Conservation (phyloP, 208 protist species). For the Angomonas deanei region DNA sequence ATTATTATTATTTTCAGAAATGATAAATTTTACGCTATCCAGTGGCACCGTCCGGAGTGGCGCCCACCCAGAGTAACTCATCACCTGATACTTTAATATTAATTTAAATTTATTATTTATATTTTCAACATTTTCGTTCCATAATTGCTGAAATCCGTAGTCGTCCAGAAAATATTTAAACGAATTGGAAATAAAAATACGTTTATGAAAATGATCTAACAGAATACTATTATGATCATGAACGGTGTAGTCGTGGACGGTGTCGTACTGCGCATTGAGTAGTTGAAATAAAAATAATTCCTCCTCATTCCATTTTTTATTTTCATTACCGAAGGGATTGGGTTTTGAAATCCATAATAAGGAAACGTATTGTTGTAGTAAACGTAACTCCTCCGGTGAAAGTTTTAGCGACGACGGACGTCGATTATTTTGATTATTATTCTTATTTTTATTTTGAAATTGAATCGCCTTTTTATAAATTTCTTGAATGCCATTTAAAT, state of each 20-base stretch:
- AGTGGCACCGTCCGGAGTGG: conserved; percentile 34
- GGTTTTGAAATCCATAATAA: not conserved
- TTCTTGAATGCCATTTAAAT: not conserved
- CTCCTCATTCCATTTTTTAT: not conserved
- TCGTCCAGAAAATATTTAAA: conserved; percentile 62
- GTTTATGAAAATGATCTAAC: conserved; percentile 30
- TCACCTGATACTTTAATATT: conserved; percentile 62
- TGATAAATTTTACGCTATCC: not conserved
- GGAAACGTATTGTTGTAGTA: not conserved
- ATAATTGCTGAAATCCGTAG: conserved; percentile 16
- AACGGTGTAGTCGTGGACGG: not conserved
- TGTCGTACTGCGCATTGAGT: not conserved
- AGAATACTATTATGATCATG: conserved; percentile 27
- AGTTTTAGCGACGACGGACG: not conserved
- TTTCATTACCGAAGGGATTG: not conserved
- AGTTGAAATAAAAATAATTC: not conserved
- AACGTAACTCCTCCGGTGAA: not conserved
- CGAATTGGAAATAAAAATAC: conserved; percentile 30
- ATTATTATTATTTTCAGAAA: conserved; percentile 1
- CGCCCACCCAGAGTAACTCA: conserved; percentile 68
- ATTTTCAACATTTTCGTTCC: conserved; percentile 1
- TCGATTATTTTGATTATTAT: conserved; percentile 3
- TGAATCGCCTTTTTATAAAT: not conserved
- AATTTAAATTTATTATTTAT: conserved; percentile 32
- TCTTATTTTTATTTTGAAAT: not conserved